Percentiles rank a stretch among this genome's conserved stretches.
Evolutionary conservation across 2,329 filamentous ascomycete genomes (phyloP).

Genomic region (Lanzia echinophila): DNA sequence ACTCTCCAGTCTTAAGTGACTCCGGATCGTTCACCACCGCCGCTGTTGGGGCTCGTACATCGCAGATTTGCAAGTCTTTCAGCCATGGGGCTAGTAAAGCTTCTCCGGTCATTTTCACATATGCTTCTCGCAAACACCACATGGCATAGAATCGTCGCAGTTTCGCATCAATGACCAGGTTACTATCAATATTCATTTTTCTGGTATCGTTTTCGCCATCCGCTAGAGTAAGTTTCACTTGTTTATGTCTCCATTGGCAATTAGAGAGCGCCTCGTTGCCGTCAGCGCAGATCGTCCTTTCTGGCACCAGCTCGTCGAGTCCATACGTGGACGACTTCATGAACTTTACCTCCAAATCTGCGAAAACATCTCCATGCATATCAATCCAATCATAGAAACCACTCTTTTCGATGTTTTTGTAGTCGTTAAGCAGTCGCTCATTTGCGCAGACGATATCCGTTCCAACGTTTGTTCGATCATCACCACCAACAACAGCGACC

Average conservation of each 20-base stretch:
- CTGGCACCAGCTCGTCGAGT: conserved; percentile 10
- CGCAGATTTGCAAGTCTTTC: conserved; percentile 59
- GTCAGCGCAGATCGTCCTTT: conserved; percentile 10
- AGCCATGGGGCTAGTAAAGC: conserved; percentile 70
- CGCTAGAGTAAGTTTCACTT: conserved; percentile 13
- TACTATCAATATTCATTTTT: conserved; percentile 25
- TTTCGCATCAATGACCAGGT: conserved; percentile 48
- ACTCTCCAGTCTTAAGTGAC: conserved; percentile 21
- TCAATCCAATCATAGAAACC: conserved; percentile 65
- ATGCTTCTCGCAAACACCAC: conserved; percentile 75
- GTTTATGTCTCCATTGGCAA: conserved; percentile 22
- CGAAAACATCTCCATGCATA: conserved; percentile 66
- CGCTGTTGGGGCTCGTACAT: conserved; percentile 37
- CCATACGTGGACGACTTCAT: conserved; percentile 43
- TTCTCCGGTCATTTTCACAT: conserved; percentile 77
- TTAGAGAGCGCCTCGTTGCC: conserved; percentile 20
- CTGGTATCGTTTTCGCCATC: conserved; percentile 10
- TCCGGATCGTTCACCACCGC: conserved; percentile 5
- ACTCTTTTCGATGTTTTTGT: conserved; percentile 45
- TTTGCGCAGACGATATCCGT: conserved; percentile 70
- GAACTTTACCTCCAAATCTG: conserved; percentile 51
- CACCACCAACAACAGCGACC: conserved; percentile 39
- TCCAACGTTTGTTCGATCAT: conserved; percentile 47
- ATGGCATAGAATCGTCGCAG: conserved; percentile 68
- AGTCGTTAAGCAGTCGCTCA: conserved; percentile 60